Evolutionary conservation across 2,329 filamentous ascomycete species (phyloP), one percentile per base, ranked within the genome.

Genomic region (Penicillium sp.): DNA sequence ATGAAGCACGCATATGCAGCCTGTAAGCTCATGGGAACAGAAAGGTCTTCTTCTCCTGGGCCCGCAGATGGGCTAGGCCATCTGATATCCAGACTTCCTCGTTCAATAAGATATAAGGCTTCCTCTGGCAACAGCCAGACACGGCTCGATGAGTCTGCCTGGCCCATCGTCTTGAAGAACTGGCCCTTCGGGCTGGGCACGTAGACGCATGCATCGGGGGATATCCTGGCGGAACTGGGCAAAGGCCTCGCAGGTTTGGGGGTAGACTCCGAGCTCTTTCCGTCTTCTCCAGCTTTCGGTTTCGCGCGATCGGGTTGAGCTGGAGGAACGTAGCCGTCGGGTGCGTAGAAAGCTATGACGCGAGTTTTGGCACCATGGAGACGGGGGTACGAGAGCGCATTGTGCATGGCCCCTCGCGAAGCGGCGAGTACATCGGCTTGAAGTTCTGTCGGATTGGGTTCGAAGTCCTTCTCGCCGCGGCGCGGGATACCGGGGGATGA

Each of bases 391-490:
- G 82, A 78, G 48, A 97, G 77, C 2, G 91, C 90, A 60, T 88
- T 83, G 69, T 95, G 87, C 85, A 98, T 93, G 19, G 90, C 91
- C 58, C 79, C 77, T 48, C 91, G 83, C 54, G 88, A 95, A 41
- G 86, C 80, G 62, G 88, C 85, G 45, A 98, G 82, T 8, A 84
- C 80, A 49, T 79, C 77, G 57, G 84, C 82, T 69, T 98, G 93
- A 29, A 87, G 81, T 29, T 81, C 79, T 2, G 93, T 97, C 42
- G 87, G 87, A 70, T 97, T 89, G 26, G 87, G 84, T 71, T 97
- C 93, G 67, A 96, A 98, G 72, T 98, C 93, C 69, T 98, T 98
- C 67, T 95, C 89, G 53, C 93, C 93, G 56, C 89, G 88, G 57
- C 91, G 89, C 32, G 95, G 88, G 10, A 90, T 78, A 59, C 82